Evolutionary conservation across 1,139 yeast species (phyloP).

Genomic region (Pichia inconspicua): DNA sequence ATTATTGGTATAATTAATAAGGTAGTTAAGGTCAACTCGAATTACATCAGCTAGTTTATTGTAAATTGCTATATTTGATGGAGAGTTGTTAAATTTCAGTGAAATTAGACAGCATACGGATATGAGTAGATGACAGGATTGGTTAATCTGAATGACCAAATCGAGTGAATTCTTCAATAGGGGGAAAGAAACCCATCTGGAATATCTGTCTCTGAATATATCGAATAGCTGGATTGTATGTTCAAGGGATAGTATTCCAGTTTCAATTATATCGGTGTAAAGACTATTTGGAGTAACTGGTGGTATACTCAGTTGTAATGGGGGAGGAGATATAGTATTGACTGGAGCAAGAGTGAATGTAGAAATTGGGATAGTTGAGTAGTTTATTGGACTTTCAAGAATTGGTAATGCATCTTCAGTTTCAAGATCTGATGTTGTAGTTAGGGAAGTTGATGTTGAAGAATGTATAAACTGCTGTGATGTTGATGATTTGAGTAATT

Average conservation of each 20-base stretch:
- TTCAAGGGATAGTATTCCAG: constrained; percentile 42
- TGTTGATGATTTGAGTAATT: neutral
- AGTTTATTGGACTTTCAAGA: neutral
- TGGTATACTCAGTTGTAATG: neutral
- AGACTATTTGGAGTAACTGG: neutral
- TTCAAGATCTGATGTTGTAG: neutral
- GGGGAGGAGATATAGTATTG: neutral
- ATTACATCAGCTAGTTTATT: constrained; percentile 34
- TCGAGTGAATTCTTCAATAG: constrained; percentile 41
- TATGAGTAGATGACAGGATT: constrained; percentile 52
- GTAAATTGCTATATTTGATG: constrained; percentile 33
- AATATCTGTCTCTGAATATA: constrained; percentile 59
- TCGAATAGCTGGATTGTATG: constrained; percentile 47
- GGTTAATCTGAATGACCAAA: constrained; percentile 45
- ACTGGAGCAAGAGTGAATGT: neutral
- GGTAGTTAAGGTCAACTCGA: constrained; percentile 37
- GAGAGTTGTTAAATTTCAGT: constrained; percentile 41
- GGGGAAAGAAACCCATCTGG: constrained; percentile 75
- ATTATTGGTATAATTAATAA: constrained; percentile 37
- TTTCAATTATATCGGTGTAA: constrained; percentile 35
- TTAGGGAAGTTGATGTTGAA: constrained; percentile 1
- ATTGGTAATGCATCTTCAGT: neutral
- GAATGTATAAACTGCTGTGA: neutral
- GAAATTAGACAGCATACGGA: constrained; percentile 62
- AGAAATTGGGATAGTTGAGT: neutral